Conservation (phyloP, 148 eudicot genomes). For the Bassia scoparia region DNA sequence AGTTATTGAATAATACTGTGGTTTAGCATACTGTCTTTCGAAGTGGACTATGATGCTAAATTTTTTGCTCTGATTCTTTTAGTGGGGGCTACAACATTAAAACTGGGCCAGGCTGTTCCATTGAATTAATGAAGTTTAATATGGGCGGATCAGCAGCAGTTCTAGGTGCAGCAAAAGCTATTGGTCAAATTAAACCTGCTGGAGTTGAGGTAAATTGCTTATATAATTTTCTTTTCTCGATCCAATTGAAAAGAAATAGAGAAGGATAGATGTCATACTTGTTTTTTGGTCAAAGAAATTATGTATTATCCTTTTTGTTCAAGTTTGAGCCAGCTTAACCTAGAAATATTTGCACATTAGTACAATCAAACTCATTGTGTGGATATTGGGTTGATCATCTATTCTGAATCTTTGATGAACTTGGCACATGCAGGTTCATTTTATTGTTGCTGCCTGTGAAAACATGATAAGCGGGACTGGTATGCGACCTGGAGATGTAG, state of each 20-base stretch:
- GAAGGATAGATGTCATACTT: not conserved
- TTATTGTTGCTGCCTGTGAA: constrained; percentile 97
- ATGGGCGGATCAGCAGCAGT: constrained; percentile 99
- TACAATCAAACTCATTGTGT: not conserved
- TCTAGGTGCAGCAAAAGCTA: constrained; percentile 96
- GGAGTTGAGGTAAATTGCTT: constrained; percentile 82
- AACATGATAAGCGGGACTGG: constrained; percentile 99
- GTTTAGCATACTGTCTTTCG: not conserved
- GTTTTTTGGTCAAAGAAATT: not conserved
- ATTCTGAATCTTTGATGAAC: not conserved
- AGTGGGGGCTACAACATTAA: constrained; percentile 99
- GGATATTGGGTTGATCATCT: not conserved
- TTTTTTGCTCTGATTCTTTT: constrained; percentile 19
- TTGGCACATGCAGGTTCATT: constrained; percentile 69
- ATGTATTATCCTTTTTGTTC: not conserved
- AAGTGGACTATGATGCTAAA: constrained; percentile 10
- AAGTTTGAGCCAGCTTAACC: not conserved
- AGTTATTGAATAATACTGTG: no score
- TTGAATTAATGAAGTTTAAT: constrained; percentile 93
- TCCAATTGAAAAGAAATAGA: not conserved
- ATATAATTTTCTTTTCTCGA: not conserved
- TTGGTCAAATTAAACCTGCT: constrained; percentile 91
- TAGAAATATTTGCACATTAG: not conserved
- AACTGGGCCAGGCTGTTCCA: constrained; percentile 90
- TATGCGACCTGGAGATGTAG: constrained; percentile 94